These are phyloP conservation scores for Chenopodium suecicum DNA, from an alignment of 148 eudicot species.

Conservation along the genomic window DNA sequence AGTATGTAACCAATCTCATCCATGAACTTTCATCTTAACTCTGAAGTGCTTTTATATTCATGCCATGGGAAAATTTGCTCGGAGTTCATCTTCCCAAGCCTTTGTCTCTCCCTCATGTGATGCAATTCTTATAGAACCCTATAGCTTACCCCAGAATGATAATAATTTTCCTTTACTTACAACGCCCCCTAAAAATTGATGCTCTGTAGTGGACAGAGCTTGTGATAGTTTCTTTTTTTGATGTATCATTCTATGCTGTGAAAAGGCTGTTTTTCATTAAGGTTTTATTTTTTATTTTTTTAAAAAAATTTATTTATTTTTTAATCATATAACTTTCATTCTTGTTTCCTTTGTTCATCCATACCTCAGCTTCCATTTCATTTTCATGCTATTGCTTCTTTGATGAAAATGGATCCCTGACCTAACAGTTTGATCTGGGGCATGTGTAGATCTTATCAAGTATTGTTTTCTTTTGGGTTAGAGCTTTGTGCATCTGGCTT, in stretches of 20 bases:
- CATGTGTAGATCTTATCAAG: neutral
- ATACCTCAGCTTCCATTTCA: neutral
- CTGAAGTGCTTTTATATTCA: neutral
- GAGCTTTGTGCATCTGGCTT: neutral
- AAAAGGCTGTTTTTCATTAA: neutral
- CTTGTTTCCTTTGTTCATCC: neutral
- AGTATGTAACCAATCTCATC: conserved; percentile 52
- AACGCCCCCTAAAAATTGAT: too few species aligned
- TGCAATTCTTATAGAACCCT: neutral
- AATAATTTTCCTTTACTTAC: too few species aligned
- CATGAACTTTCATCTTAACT: neutral
- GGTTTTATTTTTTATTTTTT: neutral
- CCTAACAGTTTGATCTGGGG: neutral
- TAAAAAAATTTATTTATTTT: neutral
- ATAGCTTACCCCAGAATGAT: neutral
- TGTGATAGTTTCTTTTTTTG: neutral
- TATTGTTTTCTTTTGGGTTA: neutral
- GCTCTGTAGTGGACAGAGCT: neutral
- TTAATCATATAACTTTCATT: neutral
- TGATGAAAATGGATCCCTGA: neutral
- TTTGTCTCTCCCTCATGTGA: neutral
- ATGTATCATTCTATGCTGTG: neutral
- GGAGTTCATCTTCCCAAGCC: neutral
- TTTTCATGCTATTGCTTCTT: neutral
- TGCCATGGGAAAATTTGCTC: neutral